Percentiles rank a stretch among this genome's conserved stretches.
These are phyloP conservation scores for Actinomucor elegans DNA, from an alignment of 371 early-diverging fungal species.

Conservation along the genomic window DNA sequence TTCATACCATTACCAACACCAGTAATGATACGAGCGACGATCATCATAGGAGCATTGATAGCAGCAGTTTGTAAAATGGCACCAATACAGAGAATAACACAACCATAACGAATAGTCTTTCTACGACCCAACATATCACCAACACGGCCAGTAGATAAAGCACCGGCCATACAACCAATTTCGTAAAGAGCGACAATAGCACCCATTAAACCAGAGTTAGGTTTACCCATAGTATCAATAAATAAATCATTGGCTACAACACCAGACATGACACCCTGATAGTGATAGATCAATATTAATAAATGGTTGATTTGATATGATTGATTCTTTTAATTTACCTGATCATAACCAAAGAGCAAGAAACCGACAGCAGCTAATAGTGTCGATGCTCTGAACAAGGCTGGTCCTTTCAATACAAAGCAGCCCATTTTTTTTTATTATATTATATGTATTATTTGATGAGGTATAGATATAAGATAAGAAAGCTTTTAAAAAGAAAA, in stretches of 20 bases:
- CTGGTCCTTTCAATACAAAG: conserved; percentile 36
- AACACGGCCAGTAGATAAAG: conserved; percentile 21
- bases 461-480: background rate
- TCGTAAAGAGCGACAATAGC: conserved; percentile 30
- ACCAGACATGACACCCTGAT: conserved; percentile 40
- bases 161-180: conserved; percentile 35
- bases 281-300: background rate
- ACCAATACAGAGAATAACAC: conserved; percentile 31
- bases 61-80: conserved; percentile 44
- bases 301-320: no score
- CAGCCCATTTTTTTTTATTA: no score
- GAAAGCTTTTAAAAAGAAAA: background rate
- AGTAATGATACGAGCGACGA: conserved; percentile 50
- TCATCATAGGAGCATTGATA: conserved; percentile 35
- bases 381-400: conserved; percentile 40
- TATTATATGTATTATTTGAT: conserved; percentile 2
- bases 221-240: conserved; percentile 23
- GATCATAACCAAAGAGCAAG: conserved; percentile 54
- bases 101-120: conserved; percentile 34
- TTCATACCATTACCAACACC: conserved; percentile 59
- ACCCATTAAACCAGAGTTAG: conserved; percentile 27
- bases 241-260: conserved; percentile 29
- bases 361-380: conserved; percentile 49
- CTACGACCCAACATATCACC: conserved; percentile 34
- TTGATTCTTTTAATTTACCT: conserved; percentile 21